Base-by-base conservation (phyloP, 2,329 filamentous ascomycete species). In the Zasmidium angulare region DNA sequence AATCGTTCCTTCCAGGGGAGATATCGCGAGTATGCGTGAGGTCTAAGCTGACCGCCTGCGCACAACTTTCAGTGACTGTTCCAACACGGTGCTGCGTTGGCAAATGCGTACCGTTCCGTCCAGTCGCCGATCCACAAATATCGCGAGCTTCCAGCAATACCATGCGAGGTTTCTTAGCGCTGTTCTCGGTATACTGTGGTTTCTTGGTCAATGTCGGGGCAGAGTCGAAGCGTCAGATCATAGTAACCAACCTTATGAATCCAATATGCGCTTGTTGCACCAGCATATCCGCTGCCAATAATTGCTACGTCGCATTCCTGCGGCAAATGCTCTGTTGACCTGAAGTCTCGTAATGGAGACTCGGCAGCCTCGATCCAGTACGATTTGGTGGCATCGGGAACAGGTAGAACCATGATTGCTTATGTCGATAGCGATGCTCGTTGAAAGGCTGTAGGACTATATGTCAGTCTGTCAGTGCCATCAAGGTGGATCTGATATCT, bases 261-360 rank as follows among this genome's bases (percentile, higher is more conserved):
- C 66, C 69, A 72, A 47, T 71, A 71, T 12, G 71, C 68, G 3
- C 66, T 61, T 6, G 71, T 55, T 21, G 69, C 67, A 9, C 76
- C 72, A 31, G 71, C 68, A 54, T 81, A 81, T 12, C 81, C 81
- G n/a, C 81, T 80, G 19, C 81, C 81, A n/a, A 83, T 69, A 43
- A 83, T 80, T 7, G 72, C 70, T 12, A 81, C 76, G 69, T 81
- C 78, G 19, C 77, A 73, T 60, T 79, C 68, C 17, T 53, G 22
- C 2, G 72, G 72, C 2, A 73, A 60, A 1, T 63, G 55, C 17
- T 58, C 53, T 17, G 55, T 63, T 7, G 65, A 66, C 22, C 55
- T 53, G 40, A 59, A 63, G 23, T 66, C 50, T 19, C 63, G 59
- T 29, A 69, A 49, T 1, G 60, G 55, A 14, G 66, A 69, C 12